Evolutionary conservation across 208 protist genomes (phyloP).

Genomic region (Crithidia acanthocephali): DNA sequence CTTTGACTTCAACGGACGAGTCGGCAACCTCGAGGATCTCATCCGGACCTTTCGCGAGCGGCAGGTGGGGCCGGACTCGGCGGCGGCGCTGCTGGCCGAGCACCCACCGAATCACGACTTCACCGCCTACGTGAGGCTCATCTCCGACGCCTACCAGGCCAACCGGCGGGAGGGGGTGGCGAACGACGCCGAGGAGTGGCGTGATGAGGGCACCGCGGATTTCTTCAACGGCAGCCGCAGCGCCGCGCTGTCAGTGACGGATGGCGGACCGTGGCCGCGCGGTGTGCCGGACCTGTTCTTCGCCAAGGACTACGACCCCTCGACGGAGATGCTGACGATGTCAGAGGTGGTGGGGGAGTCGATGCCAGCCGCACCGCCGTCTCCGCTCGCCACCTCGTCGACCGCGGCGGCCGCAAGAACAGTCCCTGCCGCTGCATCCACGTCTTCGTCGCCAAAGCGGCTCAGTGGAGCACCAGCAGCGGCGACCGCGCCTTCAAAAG

Average conservation of each 20-base stretch:
- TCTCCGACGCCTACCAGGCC: slow-evolving; percentile 64
- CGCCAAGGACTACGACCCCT: slow-evolving; percentile 17
- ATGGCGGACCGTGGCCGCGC: slow-evolving; percentile 61
- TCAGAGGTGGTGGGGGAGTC: slow-evolving; percentile 31
- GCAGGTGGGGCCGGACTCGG: slow-evolving; percentile 40
- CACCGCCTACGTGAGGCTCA: slow-evolving; percentile 66
- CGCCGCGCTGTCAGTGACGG: not conserved
- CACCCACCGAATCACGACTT: slow-evolving; percentile 57
- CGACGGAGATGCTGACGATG: slow-evolving; percentile 29
- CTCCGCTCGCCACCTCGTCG: not conserved
- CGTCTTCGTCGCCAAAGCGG: not conserved
- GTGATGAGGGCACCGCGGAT: slow-evolving; percentile 7
- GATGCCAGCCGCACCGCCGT: not conserved
- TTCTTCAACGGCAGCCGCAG: not conserved
- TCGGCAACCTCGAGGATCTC: slow-evolving; percentile 30
- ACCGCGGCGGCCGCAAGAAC: not conserved
- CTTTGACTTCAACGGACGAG: slow-evolving; percentile 58
- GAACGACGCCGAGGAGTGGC: slow-evolving; percentile 34
- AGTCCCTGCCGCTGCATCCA: not conserved
- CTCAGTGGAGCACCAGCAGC: not conserved
- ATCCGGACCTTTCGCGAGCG: slow-evolving; percentile 22
- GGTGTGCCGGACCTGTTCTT: slow-evolving; percentile 72
- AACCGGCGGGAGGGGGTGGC: slow-evolving; percentile 62
- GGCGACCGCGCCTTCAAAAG: not conserved
- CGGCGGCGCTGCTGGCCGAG: slow-evolving; percentile 45